Conservation (phyloP, 371 early-diverging fungal species). For the Mortierella polycephala region DNA sequence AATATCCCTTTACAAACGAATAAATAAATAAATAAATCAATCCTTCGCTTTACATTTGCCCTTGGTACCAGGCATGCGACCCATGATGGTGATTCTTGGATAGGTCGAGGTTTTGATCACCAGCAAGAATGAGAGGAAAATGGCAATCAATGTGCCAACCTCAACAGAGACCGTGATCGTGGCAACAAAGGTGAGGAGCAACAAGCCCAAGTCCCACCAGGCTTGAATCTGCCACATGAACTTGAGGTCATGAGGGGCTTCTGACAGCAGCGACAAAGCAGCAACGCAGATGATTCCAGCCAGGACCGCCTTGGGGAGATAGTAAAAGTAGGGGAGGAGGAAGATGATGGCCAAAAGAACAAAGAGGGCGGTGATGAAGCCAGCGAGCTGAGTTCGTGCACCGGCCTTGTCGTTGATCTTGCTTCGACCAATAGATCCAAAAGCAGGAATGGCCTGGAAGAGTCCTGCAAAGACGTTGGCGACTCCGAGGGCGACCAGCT, state of each 20-base stretch:
- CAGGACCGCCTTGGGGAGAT: slow-evolving; percentile 87
- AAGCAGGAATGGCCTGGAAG: slow-evolving; percentile 89
- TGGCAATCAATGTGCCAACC: slow-evolving; percentile 89
- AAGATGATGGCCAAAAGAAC: slow-evolving; percentile 83
- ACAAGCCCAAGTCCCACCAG: slow-evolving; percentile 85
- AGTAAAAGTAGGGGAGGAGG: slow-evolving; percentile 84
- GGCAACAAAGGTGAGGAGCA: slow-evolving; percentile 82
- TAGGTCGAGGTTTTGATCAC: slow-evolving; percentile 92
- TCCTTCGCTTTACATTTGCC: slow-evolving; percentile 44
- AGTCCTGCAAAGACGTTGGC: slow-evolving; percentile 84
- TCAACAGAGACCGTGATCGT: slow-evolving; percentile 90
- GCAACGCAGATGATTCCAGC: slow-evolving; percentile 90
- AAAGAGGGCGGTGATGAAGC: slow-evolving; percentile 79
- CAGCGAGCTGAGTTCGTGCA: slow-evolving; percentile 89
- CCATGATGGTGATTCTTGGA: slow-evolving; percentile 84
- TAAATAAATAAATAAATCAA: not conserved
- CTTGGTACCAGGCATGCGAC: slow-evolving; percentile 45
- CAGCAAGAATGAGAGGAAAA: slow-evolving; percentile 85
- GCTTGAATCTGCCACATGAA: slow-evolving; percentile 88
- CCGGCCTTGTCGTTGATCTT: slow-evolving; percentile 91
- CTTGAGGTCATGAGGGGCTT: slow-evolving; percentile 80
- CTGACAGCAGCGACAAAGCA: slow-evolving; percentile 81
- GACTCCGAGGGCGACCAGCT: slow-evolving; percentile 92
- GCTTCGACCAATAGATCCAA: slow-evolving; percentile 90
- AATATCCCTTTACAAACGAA: too few relatives aligned